phyloP scores from a whole-genome alignment of 2,329 filamentous ascomycete species.

The Cyclaneusma minus region DNA sequence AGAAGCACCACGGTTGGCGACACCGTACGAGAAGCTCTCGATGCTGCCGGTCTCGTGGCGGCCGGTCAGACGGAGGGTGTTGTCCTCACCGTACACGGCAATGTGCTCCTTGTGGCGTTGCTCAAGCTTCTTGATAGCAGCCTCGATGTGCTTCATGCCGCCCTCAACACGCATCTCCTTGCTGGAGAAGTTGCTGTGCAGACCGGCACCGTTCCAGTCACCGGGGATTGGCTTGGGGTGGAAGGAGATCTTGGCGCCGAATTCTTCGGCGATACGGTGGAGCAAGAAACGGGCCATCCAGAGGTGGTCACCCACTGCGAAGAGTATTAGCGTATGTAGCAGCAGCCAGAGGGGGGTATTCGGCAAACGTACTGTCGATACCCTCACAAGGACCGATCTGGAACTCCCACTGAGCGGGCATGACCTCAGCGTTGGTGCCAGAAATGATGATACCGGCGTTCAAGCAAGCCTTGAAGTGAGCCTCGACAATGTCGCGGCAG shows the following conservation, averaged over 20 bases:
- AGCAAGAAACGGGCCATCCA: constrained; percentile 88
- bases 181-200: constrained; percentile 89
- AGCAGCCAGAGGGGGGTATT: constrained; percentile 2
- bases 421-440: constrained; percentile 97
- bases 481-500: constrained; percentile 94
- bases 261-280: constrained; percentile 86
- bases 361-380: constrained; percentile 52
- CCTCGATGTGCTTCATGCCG: constrained; percentile 91
- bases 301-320: constrained; percentile 78
- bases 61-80: constrained; percentile 86
- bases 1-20: constrained; percentile 89
- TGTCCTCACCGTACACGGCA: constrained; percentile 88
- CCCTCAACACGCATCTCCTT: constrained; percentile 78
- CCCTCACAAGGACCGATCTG: constrained; percentile 84
- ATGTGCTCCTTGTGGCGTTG: constrained; percentile 71
- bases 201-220: constrained; percentile 93
- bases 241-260: constrained; percentile 89
- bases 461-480: constrained; percentile 74
- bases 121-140: constrained; percentile 70
- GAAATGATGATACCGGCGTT: constrained; percentile 88
- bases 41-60: constrained; percentile 88
- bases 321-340: too few species aligned
- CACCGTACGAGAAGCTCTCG: constrained; percentile 84
- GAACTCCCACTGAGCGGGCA: constrained; percentile 97
- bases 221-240: constrained; percentile 91